Evolutionary conservation across 495 filamentous ascomycete species (phyloP), one percentile per base, ranked within the genome.

Genomic region (Schizothecium vesticola): DNA sequence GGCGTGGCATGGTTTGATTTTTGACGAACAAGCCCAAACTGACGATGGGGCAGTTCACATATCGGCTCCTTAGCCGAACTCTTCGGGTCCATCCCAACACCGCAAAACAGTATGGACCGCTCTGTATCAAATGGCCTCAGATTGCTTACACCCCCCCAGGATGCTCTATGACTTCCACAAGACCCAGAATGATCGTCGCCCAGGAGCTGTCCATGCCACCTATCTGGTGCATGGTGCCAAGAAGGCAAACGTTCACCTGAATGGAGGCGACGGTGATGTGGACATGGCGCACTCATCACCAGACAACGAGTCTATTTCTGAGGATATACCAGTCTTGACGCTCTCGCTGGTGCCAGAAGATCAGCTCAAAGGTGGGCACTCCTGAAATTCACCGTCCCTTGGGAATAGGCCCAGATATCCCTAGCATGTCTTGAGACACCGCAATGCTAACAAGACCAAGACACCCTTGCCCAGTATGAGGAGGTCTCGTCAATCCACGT

Each of bases 111-210:
- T 77, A 71, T 29, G 75, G 31, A 23, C 25, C 10, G 2, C 26
- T 19, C 0, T 21, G 16, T 9, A 56, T 11, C 5, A 2, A 21
- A 6, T 6, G 31, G 9, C 55, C 3, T 59, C 31, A 26, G 36
- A 6, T n/a, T 43, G 57, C 13, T 16, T 1, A 24, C 12, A 51
- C 61, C 64, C 59, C 57, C 7, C 13, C 61, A 95, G 94, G 72
- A 94, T 97, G 85, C 88, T 99, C 1, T 96, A 89, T 77, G 94
- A 97, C 16, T 98, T 97, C 72, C 85, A 97, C 76, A 81, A 80
- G 59, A 85, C 80, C 58, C 90, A 97, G 80, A 97, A 94, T 78
- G 83, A 81, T 33, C 92, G 90, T 75, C 91, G 87, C 58, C 87
- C 92, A 0, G 84, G 85, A 13, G 86, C 84, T 43, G 84, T 98